Evolutionary conservation across 1,284 basidiomycete genomes (phyloP), one percentile per base, ranked within the genome.

Genomic region (Microbotryomycetes sp.): DNA sequence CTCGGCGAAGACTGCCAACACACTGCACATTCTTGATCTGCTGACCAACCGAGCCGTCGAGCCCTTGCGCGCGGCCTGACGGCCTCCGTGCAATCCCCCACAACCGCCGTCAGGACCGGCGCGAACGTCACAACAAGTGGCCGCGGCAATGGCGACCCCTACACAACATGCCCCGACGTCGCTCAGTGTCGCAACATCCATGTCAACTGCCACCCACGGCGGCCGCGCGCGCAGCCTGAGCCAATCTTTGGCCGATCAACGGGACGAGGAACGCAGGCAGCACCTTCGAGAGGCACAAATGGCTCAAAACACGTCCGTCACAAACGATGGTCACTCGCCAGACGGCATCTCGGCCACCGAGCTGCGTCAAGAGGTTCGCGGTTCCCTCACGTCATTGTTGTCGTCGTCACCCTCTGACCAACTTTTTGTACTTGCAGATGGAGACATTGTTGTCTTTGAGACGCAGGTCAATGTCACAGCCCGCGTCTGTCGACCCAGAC

Each of bases 391-490:
- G 6, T 28, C 15, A 7, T 51, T 30, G 21, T 13, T 18, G 18
- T 29, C 18, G 49, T 5, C 24, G 6, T 13, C 30, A 4, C 13
- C 15, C 18, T 41, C 9, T 41, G 35, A 9, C 18, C 11, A 41
- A 9, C 18, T 18, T 41, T 41, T 41, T 35, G 48, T 57, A 47
- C 54, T 57, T 16, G 41, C 56, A 70, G 66, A 64, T 71, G 59
- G 67, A 71, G 41, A 67, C 68, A 4, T 62, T 71, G 16, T 54
- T 69, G 4, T 65, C 64, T 2, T 59, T 71, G 1, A 66, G 70
- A 9, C 60, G 70, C 0, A 51, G 66, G 26, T 71, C 70, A 0
- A 58, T 70, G 49, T 64, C 56, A 5, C 70, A 70, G 31, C 61
- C 68, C 3, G 55, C 61, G 3, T 30, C 53, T 3, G 62, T 68